Base-by-base conservation (phyloP, 225 moss, liverwort and hornwort genomes). In the Pseudisothecium myosuroides region DNA sequence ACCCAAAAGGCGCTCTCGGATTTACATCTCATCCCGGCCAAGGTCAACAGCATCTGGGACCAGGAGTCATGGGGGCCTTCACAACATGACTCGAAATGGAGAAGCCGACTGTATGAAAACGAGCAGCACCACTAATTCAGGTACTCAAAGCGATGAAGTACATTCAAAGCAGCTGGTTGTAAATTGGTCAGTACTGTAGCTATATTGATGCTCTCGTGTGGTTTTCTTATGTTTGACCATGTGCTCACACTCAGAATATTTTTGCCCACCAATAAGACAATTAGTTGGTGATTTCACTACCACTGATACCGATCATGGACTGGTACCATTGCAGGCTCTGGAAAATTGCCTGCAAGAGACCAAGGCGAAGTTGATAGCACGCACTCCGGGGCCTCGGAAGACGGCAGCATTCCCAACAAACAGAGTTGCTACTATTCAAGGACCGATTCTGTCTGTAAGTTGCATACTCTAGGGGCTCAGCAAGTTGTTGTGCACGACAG, bases 11-110 rank as follows among this genome's bases (percentile, higher is more conserved):
- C 83, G 91, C 17, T 88, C 92, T 15, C 82, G 93, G 11, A 87
- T 91, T 43, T 82, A 79, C 86, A 91, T 93, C 87, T 93, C 94
- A 62, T 89, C 91, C 71, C 88, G 90, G 32, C 86, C 92, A 4
- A 93, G 80, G 87, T n/a, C 85, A 7, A 64, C 85, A 45, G 71
- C 82, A 49, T 36, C 81, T 56, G 72, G 88, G 17, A 29, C n/a
- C 62, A 89, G 81, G 75, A 80, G 86, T 59, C 90, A 89, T 17
- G 85, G 90, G 22, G 90, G 76, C 12, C 79, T 83, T 74, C 91
- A 88, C 66, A 60, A 66, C 67, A n/a, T 88, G 54, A 60, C 87
- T 75, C 90, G 91, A 37, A 76, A 75, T 61, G 85, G 82, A 34
- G 94, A 91, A 54, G 83, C 86, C 26, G 90, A 88, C 36, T 88